Percentiles rank a stretch among this genome's conserved stretches.
phyloP scores from a whole-genome alignment of 129 eudicot species.

The Arctium lappa region DNA sequence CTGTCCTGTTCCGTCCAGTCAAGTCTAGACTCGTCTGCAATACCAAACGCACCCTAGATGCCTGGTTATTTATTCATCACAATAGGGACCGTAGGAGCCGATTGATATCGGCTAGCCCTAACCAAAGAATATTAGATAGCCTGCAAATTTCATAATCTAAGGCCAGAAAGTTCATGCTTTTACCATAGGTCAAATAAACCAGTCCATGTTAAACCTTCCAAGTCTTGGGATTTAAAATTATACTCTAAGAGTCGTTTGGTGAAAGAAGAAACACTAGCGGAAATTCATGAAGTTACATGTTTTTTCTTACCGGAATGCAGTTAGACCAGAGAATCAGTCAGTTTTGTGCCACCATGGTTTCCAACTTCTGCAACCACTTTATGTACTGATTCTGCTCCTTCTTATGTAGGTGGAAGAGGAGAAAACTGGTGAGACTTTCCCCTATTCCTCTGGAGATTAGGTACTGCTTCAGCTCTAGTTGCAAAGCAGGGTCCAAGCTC shows the following conservation, averaged over 20 bases:
- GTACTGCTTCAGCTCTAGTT: constrained; percentile 65
- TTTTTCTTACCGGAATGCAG: neutral
- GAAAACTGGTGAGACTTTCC: constrained; percentile 46
- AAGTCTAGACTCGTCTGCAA: too few species aligned
- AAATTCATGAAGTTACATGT: neutral
- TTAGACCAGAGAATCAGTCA: neutral
- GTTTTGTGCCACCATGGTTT: constrained; percentile 31
- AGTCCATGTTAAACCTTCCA: too few species aligned
- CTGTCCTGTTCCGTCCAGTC: too few species aligned
- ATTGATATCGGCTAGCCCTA: too few species aligned
- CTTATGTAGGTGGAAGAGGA: constrained; percentile 63
- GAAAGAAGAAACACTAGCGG: neutral
- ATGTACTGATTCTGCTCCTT: constrained; percentile 80
- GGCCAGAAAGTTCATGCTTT: too few species aligned
- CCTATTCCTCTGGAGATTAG: constrained; percentile 62
- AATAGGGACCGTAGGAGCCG: too few species aligned
- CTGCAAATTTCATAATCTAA: too few species aligned
- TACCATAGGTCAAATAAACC: too few species aligned
- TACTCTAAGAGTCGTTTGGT: neutral
- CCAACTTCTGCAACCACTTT: constrained; percentile 67
- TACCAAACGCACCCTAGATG: too few species aligned
- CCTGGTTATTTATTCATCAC: too few species aligned
- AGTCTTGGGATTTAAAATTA: too few species aligned
- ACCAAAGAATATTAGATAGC: too few species aligned
- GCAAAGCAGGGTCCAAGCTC: constrained; percentile 59